phyloP scores from a whole-genome alignment of 495 filamentous ascomycete species.

The Pseudotulostoma volvatum region DNA sequence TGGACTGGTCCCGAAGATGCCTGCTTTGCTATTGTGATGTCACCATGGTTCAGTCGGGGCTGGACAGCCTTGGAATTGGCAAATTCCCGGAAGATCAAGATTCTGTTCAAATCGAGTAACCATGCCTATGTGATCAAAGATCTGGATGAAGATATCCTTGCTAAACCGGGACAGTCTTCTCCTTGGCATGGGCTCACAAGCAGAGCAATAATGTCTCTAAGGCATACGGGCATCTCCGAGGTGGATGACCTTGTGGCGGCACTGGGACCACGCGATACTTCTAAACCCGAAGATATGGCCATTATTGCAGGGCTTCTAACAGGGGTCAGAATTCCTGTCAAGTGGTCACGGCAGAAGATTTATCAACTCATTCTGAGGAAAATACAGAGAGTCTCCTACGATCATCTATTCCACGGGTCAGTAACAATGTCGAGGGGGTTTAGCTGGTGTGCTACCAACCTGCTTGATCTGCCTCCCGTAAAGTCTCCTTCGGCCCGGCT shows the following conservation, averaged over 20 bases:
- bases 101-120: conserved; percentile 13
- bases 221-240: conserved; percentile 7
- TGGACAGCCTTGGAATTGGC: conserved; percentile 17
- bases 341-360: conserved; percentile 7
- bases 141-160: conserved; percentile 14
- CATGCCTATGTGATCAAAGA: conserved; percentile 13
- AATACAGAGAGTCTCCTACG: conserved; percentile 1
- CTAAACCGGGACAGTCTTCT: conserved; percentile 2
- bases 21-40: conserved; percentile 12
- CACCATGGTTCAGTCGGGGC: conserved; percentile 15
- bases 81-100: conserved; percentile 13
- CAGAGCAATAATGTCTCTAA: conserved; percentile 1
- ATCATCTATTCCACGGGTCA: conserved; percentile 8
- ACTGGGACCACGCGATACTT: conserved; percentile 10
- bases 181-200: background rate
- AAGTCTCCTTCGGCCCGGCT: background rate
- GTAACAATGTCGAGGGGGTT: conserved; percentile 6
- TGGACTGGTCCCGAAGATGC: conserved; percentile 10
- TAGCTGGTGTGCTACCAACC: conserved; percentile 7
- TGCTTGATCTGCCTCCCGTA: conserved; percentile 7
- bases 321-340: too few species aligned
- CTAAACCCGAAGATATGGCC: conserved; percentile 9
- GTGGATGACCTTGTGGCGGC: conserved; percentile 9
- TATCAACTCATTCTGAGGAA: conserved; percentile 6
- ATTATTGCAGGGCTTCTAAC: conserved; percentile 12